Evolutionary conservation across 495 filamentous ascomycete species (phyloP), one percentile per base, ranked within the genome.

Genomic region (Sphaerosporella brunnea): DNA sequence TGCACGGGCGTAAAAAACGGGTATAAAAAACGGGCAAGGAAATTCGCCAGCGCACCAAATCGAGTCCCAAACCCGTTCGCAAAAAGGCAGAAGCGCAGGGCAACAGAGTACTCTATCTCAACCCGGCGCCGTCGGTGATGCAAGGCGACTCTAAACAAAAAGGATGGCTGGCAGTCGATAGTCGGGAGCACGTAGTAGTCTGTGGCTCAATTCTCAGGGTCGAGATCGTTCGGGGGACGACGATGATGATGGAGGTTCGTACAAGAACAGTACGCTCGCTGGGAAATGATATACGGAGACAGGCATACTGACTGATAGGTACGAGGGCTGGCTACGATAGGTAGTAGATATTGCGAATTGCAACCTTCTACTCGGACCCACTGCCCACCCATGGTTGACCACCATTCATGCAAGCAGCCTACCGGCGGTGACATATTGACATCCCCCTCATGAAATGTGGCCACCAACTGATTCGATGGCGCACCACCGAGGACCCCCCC

Each of bases 401-500:
- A 43, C 20, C 40, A 18, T 43, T 43, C 40, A 43, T 43, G 40
- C 40, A 43, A 20, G 40, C 20, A 43, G 40, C 40, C 19, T 20
- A 26, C 40, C 40, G 40, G 40, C 40, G 20, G 40, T 43, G 40
- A 43, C 40, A 43, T 43, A 43, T 43, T 26, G 40, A 43, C 40
- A 43, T 43, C 35, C 18, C 35, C 8, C 15, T 37, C 35, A 37
- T 9, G 35, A 37, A 37, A 37, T 37, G 35, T 37, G 35, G 8
- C 40, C 23, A 25, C 39, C 39, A 24, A 42, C 18, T 37, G 35
- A 37, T 18, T 37, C 35, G 35, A 37, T 7, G 16, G 23, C 18
- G 13, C 20, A 8, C 21, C 24, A 26, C 11, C 40, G 26, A 5
- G 7, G 7, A 32, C 13, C 28, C 28, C 5, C 11, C 20, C 3